Evolutionary conservation across 2,329 filamentous ascomycete species (phyloP).

Genomic region (Ilyonectria robusta): DNA sequence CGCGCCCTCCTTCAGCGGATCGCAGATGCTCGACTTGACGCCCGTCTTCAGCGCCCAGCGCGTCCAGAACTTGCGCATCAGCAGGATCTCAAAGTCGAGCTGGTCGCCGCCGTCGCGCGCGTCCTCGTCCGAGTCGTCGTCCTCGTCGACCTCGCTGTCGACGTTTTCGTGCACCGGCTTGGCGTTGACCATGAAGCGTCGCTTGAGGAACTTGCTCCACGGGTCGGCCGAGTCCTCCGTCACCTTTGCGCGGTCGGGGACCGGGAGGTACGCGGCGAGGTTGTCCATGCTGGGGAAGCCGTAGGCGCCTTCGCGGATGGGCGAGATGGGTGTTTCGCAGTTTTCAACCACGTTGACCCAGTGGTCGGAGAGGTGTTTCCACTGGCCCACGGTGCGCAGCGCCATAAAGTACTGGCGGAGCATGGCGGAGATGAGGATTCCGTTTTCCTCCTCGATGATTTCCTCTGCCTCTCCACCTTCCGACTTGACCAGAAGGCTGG

Average conservation of each 20-base stretch:
- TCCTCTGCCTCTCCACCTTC: conserved; percentile 85
- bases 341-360: conserved; percentile 77
- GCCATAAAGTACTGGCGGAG: conserved; percentile 93
- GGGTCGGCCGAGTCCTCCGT: conserved; percentile 44
- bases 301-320: conserved; percentile 23
- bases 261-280: conserved; percentile 41
- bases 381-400: conserved; percentile 83
- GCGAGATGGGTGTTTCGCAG: conserved; percentile 67
- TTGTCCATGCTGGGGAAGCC: conserved; percentile 39
- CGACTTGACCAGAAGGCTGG: conserved; percentile 79
- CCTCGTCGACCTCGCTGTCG: conserved; percentile 62
- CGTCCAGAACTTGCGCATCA: conserved; percentile 77
- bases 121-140: conserved; percentile 52
- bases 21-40: conserved; percentile 67
- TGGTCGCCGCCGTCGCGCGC: conserved; percentile 57
- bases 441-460: conserved; percentile 87
- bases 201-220: conserved; percentile 56
- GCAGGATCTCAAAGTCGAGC: conserved; percentile 69
- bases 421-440: conserved; percentile 87
- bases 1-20: conserved; percentile 71
- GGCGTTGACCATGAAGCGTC: conserved; percentile 52
- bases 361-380: conserved; percentile 80
- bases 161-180: conserved; percentile 53
- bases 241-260: conserved; percentile 40
- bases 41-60: conserved; percentile 82